phyloP scores from a whole-genome alignment of 495 filamentous ascomycete species.

The Penicillium parvum region DNA sequence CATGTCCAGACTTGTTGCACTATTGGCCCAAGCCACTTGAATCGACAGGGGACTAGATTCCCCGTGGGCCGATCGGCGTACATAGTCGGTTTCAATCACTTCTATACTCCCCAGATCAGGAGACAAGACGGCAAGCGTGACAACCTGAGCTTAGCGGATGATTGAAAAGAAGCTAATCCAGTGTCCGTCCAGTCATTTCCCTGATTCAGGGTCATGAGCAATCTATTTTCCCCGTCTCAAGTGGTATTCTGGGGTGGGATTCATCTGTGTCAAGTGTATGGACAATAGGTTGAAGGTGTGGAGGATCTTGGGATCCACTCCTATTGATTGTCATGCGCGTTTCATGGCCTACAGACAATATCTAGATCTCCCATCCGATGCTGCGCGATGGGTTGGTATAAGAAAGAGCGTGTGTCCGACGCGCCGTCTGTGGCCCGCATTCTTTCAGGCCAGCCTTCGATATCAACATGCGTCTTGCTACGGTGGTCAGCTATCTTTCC shows the following conservation, averaged over 20 bases:
- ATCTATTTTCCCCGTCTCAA: constrained; percentile 19
- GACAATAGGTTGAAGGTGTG: not conserved
- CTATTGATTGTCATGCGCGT: constrained; percentile 4
- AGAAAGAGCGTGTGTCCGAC: constrained; percentile 5
- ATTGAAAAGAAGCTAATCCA: constrained; percentile 1
- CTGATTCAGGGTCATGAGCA: constrained; percentile 13
- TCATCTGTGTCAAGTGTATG: not conserved
- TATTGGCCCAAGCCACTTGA: constrained; percentile 4
- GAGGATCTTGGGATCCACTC: not conserved
- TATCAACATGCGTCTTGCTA: constrained; percentile 18
- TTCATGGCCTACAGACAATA: constrained; percentile 1
- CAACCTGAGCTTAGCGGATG: constrained; percentile 3
- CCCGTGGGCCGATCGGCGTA: constrained; percentile 24
- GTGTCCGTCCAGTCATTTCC: constrained; percentile 3
- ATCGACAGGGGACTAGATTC: constrained; percentile 14
- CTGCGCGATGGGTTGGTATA: not conserved
- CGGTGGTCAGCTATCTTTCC: constrained; percentile 6
- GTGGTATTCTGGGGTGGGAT: constrained; percentile 24
- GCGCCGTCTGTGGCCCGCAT: not conserved
- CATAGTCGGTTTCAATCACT: constrained; percentile 10
- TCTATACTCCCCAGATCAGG: constrained; percentile 17
- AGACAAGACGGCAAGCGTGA: constrained; percentile 16
- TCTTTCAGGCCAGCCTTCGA: not conserved
- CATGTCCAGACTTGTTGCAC: not conserved
- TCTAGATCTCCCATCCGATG: not conserved